Evolutionary conservation across 2,329 filamentous ascomycete species (phyloP).

Genomic region (Claviceps quebecensis): DNA sequence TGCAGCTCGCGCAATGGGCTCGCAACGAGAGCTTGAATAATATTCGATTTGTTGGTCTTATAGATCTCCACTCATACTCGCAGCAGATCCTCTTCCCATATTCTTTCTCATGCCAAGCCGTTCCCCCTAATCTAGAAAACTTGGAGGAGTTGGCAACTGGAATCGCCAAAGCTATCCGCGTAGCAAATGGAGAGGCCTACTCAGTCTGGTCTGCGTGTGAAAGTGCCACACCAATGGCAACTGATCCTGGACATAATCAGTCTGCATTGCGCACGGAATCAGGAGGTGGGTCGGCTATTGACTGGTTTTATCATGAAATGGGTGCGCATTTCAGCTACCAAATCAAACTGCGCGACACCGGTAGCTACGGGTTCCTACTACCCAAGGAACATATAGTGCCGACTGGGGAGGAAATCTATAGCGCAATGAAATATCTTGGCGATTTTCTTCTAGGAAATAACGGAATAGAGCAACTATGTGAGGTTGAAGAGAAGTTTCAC

Average conservation of each 20-base stretch:
- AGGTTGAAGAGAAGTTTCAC: constrained; percentile 11
- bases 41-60: constrained; percentile 64
- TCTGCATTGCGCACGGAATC: constrained; percentile 45
- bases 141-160: constrained; percentile 81
- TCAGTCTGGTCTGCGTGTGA: constrained; percentile 76
- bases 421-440: constrained; percentile 71
- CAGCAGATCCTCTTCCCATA: constrained; percentile 92
- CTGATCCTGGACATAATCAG: constrained; percentile 11
- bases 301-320: constrained; percentile 90
- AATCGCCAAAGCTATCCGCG: constrained; percentile 74
- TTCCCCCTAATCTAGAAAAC: constrained; percentile 80
- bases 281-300: constrained; percentile 73
- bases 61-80: constrained; percentile 90
- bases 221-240: constrained; percentile 41
- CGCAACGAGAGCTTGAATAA: constrained; percentile 62
- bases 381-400: constrained; percentile 79
- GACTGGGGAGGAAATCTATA: constrained; percentile 75
- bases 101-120: constrained; percentile 63
- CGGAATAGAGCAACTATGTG: constrained; percentile 38
- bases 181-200: constrained; percentile 63
- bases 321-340: constrained; percentile 77
- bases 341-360: constrained; percentile 84
- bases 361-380: constrained; percentile 84
- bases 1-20: constrained; percentile 66
- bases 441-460: constrained; percentile 63